A percentile compares a stretch with the other conserved stretches of the same genome.
phyloP scores from a whole-genome alignment of 352 stramenopile species.

The Globisporangium rhizosaccharum region DNA sequence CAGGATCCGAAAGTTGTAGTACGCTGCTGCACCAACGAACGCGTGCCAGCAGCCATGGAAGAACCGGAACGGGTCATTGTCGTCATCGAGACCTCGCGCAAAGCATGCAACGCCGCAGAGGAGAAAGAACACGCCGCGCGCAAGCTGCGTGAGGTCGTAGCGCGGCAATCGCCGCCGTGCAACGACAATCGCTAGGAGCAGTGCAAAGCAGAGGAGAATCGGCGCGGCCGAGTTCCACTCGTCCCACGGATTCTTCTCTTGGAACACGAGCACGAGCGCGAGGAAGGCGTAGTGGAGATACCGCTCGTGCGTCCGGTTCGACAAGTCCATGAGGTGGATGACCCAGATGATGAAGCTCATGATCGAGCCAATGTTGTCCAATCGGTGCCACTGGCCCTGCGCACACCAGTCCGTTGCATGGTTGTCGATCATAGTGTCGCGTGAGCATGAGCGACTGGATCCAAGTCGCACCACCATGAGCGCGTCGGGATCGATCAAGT shows the following conservation, averaged over 20 bases:
- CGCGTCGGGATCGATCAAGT: background rate
- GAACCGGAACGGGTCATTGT: conserved; percentile 71
- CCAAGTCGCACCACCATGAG: too few relatives aligned
- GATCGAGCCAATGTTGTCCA: conserved; percentile 81
- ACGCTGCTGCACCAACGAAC: conserved; percentile 62
- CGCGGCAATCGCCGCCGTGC: conserved; percentile 31
- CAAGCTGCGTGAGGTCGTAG: conserved; percentile 52
- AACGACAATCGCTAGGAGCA: conserved; percentile 40
- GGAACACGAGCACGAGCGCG: conserved; percentile 50
- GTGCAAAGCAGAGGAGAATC: conserved; percentile 35
- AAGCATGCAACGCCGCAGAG: conserved; percentile 51
- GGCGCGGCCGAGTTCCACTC: conserved; percentile 46
- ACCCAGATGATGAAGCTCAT: conserved; percentile 76
- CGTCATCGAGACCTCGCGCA: conserved; percentile 56
- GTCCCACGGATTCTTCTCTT: conserved; percentile 80
- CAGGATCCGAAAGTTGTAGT: conserved; percentile 70
- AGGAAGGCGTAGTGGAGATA: conserved; percentile 75
- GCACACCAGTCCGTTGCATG: background rate
- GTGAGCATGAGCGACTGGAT: background rate
- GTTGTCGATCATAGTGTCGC: background rate
- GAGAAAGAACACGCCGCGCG: conserved; percentile 43
- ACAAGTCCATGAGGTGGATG: conserved; percentile 75
- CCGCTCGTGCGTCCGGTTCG: conserved; percentile 24
- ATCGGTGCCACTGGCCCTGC: conserved; percentile 72
- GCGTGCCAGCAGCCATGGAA: conserved; percentile 82